These are phyloP conservation scores for Fomes fomentarius DNA, from an alignment of 1,284 basidiomycete genomes.

Conservation along the genomic window DNA sequence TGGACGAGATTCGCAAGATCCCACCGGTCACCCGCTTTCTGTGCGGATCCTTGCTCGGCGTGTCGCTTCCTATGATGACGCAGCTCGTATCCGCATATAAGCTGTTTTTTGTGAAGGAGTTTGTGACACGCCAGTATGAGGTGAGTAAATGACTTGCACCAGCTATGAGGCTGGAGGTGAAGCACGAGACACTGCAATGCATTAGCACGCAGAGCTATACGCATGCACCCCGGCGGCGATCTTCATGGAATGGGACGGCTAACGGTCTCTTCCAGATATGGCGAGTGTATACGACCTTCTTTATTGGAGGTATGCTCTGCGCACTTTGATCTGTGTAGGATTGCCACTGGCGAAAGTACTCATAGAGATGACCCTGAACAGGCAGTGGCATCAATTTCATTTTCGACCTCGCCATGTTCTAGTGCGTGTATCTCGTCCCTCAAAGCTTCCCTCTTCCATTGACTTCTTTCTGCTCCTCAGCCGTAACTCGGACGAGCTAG, in stretches of 20 bases:
- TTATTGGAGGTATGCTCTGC: slow-evolving; percentile 64
- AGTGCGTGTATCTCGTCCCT: slow-evolving; percentile 44
- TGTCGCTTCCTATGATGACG: slow-evolving; percentile 67
- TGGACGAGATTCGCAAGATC: slow-evolving; percentile 74
- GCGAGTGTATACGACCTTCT: slow-evolving; percentile 79
- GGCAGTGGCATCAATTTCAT: slow-evolving; percentile 64
- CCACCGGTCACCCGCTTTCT: slow-evolving; percentile 85
- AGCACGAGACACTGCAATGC: too few species aligned
- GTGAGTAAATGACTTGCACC: slow-evolving; percentile 39
- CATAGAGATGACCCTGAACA: slow-evolving; percentile 27
- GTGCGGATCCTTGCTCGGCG: slow-evolving; percentile 58
- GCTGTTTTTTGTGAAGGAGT: slow-evolving; percentile 57
- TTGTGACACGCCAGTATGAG: slow-evolving; percentile 54
- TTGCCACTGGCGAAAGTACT: neutral
- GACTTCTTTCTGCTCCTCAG: slow-evolving; percentile 38
- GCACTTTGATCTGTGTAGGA: neutral
- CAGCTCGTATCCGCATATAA: slow-evolving; percentile 57
- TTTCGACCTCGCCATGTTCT: slow-evolving; percentile 79
- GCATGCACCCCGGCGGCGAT: too few species aligned
- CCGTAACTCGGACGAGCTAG: slow-evolving; percentile 65
- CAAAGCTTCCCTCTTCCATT: neutral
- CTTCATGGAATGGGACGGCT: neutral
- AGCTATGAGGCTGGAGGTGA: too few species aligned
- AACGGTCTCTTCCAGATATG: slow-evolving; percentile 56
- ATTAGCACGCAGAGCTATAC: too few species aligned